Evolutionary conservation across 2,329 filamentous ascomycete genomes (phyloP).

Genomic region (Ceratocystiopsis brevicomis): DNA sequence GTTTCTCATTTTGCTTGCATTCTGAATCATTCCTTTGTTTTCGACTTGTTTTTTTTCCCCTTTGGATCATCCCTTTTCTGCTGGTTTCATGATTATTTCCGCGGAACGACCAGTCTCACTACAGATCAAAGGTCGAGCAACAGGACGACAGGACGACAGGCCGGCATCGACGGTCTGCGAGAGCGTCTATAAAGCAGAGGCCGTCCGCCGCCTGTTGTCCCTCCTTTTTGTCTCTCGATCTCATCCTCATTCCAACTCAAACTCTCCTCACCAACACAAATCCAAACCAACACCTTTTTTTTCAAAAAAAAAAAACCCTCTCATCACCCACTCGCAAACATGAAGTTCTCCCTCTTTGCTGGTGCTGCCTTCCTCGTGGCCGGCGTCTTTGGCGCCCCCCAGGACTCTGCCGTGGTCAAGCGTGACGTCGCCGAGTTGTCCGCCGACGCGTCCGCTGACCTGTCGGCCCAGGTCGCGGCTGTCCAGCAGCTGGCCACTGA

Average conservation of each 20-base stretch:
- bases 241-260: background rate
- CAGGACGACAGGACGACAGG: too few relatives aligned
- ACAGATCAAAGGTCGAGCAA: too few relatives aligned
- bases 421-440: background rate
- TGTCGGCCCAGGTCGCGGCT: too few relatives aligned
- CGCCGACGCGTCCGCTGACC: background rate
- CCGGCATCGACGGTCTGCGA: too few relatives aligned
- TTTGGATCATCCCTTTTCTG: background rate
- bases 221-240: background rate
- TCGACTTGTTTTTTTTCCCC: background rate
- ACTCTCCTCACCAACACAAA: background rate
- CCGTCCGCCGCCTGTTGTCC: background rate
- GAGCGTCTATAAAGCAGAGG: background rate
- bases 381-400: conserved; percentile 5
- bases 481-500: background rate
- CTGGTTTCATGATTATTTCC: background rate
- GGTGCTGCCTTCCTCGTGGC: conserved; percentile 1
- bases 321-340: conserved; percentile 1
- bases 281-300: background rate
- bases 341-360: conserved; percentile 8
- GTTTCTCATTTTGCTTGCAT: background rate
- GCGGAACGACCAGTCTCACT: too few relatives aligned
- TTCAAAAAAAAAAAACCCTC: background rate
- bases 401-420: background rate
- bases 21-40: background rate